Conservation (phyloP, 2,329 filamentous ascomycete genomes). For the Phyllosticta citriasiana region DNA sequence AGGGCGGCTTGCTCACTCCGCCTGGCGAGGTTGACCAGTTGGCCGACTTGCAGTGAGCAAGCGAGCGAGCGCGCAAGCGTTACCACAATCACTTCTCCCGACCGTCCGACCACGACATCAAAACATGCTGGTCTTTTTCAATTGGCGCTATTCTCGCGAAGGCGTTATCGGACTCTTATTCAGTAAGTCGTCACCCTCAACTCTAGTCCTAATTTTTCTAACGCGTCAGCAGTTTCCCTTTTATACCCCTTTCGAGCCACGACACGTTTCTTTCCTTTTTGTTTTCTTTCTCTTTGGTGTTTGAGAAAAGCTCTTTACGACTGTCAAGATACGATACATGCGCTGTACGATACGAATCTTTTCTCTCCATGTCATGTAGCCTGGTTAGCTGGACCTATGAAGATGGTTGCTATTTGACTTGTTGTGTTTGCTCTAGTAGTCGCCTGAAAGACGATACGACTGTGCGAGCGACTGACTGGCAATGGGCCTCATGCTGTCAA, state of each 20-base stretch:
- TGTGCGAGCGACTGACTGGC: too few species aligned
- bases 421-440: background rate
- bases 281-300: background rate
- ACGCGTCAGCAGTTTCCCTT: background rate
- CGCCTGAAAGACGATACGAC: background rate
- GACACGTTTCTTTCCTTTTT: background rate
- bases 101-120: background rate
- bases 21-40: constrained; percentile 18
- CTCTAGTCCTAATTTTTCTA: background rate
- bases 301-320: background rate
- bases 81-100: background rate
- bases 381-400: background rate
- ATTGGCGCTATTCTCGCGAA: background rate
- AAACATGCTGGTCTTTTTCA: background rate
- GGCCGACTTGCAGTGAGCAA: background rate
- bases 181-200: background rate
- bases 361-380: background rate
- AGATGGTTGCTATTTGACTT: background rate
- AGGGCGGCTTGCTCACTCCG: constrained; percentile 25
- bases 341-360: background rate
- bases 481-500: too few species aligned
- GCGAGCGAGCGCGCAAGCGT: background rate
- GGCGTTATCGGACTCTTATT: background rate
- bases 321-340: background rate
- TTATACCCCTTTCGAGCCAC: background rate